These are phyloP conservation scores for Cytospora leucostoma DNA, from an alignment of 2,329 filamentous ascomycete genomes.

Conservation along the genomic window DNA sequence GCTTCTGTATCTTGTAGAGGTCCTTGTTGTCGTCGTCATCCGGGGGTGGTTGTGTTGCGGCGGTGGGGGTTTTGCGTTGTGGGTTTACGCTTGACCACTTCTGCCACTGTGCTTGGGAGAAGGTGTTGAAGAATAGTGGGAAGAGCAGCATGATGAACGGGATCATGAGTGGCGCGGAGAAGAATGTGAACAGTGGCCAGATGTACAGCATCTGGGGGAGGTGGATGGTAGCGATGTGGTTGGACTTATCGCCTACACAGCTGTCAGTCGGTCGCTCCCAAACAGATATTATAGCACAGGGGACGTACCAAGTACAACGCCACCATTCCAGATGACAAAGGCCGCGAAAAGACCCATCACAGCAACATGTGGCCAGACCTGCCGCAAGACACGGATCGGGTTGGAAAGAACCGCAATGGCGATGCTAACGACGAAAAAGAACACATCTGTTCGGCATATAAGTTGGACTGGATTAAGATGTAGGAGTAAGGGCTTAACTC, in stretches of 20 bases:
- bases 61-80: background rate
- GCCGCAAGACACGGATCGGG: conserved; percentile 46
- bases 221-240: conserved; percentile 88
- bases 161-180: conserved; percentile 77
- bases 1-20: conserved; percentile 30
- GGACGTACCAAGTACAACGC: conserved; percentile 80
- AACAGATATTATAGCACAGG: background rate
- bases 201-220: conserved; percentile 93
- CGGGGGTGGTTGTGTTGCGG: background rate
- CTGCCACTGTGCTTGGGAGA: background rate
- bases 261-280: conserved; percentile 36
- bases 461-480: background rate
- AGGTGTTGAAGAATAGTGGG: conserved; percentile 22
- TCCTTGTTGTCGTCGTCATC: background rate
- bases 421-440: conserved; percentile 64
- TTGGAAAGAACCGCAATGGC: conserved; percentile 57
- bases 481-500: background rate
- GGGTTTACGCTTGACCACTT: background rate
- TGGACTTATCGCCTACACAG: conserved; percentile 79
- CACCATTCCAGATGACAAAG: conserved; percentile 85
- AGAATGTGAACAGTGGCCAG: conserved; percentile 87
- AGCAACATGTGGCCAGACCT: conserved; percentile 60
- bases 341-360: conserved; percentile 67
- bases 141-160: conserved; percentile 48
- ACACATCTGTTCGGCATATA: conserved; percentile 47